Evolutionary conservation across 306 rosid genomes (phyloP).

Genomic region (Sechiopsis laciniata): DNA sequence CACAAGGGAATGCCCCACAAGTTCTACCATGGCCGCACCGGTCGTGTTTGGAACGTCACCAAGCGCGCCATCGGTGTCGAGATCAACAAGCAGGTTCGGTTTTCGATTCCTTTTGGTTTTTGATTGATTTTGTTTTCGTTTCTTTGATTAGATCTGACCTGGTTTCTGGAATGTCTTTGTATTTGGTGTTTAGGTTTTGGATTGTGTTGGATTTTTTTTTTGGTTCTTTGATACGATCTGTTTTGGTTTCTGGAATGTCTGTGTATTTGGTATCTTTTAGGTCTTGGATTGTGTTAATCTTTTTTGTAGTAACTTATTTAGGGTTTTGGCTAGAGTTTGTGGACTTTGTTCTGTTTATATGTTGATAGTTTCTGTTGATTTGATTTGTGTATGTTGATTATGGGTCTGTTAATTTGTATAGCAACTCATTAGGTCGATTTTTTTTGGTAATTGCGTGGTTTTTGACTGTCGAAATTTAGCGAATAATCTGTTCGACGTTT

Average conservation of each 20-base stretch:
- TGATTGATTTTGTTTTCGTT: neutral
- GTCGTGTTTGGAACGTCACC: slow-evolving; percentile 91
- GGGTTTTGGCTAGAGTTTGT: neutral
- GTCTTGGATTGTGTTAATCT: neutral
- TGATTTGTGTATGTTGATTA: neutral
- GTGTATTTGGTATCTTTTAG: too few species aligned
- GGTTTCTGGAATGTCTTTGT: neutral
- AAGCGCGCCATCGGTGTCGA: slow-evolving; percentile 94
- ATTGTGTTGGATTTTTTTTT: neutral
- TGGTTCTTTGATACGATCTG: neutral
- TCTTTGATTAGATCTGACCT: neutral
- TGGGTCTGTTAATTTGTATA: neutral
- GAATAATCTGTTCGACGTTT: too few species aligned
- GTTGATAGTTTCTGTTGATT: neutral
- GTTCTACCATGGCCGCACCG: slow-evolving; percentile 97
- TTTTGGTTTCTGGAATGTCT: neutral
- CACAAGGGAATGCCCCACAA: slow-evolving; percentile 99
- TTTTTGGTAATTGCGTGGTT: neutral
- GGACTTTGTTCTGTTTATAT: neutral
- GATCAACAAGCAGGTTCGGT: slow-evolving; percentile 73
- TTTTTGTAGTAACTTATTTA: neutral
- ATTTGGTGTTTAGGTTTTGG: neutral
- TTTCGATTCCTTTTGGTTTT: neutral
- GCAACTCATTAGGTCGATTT: neutral
- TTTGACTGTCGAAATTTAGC: neutral